Evolutionary conservation across 129 eudicot genomes (phyloP).

Genomic region (Logfia minima): DNA sequence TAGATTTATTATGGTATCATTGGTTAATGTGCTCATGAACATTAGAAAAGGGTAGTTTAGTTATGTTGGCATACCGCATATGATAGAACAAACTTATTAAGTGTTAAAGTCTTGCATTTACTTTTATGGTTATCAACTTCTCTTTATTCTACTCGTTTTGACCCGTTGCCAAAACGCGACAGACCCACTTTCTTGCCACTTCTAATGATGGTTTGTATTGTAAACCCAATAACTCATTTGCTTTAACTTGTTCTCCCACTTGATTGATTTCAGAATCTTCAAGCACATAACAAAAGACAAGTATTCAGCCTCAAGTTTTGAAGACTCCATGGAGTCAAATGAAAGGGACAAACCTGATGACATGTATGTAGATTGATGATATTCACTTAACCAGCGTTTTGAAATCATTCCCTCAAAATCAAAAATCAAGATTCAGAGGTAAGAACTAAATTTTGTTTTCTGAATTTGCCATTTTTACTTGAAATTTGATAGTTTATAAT

Average conservation of each 20-base stretch:
- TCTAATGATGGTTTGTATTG: not conserved
- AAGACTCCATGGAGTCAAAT: slow-evolving; percentile 28
- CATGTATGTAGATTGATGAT: slow-evolving; percentile 48
- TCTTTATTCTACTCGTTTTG: not conserved
- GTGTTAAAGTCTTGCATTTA: not conserved
- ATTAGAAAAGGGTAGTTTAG: not conserved
- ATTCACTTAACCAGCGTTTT: slow-evolving; percentile 21
- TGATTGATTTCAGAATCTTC: slow-evolving; percentile 57
- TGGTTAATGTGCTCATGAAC: not conserved
- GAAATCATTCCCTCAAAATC: slow-evolving; percentile 6
- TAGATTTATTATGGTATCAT: not conserved
- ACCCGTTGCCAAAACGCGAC: not conserved
- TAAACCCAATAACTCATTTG: not conserved
- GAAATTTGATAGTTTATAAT: slow-evolving; percentile 14
- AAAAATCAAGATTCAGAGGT: slow-evolving; percentile 14
- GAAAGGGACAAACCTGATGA: slow-evolving; percentile 53
- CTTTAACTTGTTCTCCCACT: not conserved
- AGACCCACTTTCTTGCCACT: not conserved
- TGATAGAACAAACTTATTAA: not conserved
- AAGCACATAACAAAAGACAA: slow-evolving; percentile 52
- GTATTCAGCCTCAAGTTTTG: slow-evolving; percentile 40
- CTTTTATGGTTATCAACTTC: not conserved
- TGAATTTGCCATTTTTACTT: slow-evolving; percentile 14
- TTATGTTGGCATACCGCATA: not conserved
- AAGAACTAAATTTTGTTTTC: slow-evolving; percentile 27